Evolutionary conservation across 148 eudicot species (phyloP).

Genomic region (Linanthus parryae): DNA sequence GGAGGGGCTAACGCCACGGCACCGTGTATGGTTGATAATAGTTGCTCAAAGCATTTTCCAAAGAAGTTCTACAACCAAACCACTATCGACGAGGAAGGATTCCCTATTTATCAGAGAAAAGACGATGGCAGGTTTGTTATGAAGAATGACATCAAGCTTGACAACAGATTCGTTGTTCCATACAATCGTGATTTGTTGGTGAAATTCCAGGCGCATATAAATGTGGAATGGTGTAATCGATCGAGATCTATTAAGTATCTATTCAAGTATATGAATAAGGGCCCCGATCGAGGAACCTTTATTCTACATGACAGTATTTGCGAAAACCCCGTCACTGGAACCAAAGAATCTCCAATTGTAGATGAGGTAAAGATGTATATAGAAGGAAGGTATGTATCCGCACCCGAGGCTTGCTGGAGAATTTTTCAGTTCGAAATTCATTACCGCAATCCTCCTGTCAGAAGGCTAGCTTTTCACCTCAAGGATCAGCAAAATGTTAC

Average conservation of each 20-base stretch:
- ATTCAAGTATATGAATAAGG: not conserved
- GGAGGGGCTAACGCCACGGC: too few relatives aligned
- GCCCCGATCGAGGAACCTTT: not conserved
- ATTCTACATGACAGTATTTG: not conserved
- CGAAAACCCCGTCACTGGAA: not conserved
- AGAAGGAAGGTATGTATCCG: not conserved
- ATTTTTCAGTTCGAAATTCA: conserved; percentile 6
- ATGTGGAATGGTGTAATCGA: too few relatives aligned
- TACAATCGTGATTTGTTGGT: too few relatives aligned
- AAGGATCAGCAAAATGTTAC: not conserved
- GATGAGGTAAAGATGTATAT: not conserved
- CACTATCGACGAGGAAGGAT: not conserved
- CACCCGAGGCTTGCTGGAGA: not conserved
- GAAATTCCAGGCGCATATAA: too few relatives aligned
- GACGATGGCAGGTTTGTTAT: not conserved
- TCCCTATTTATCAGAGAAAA: not conserved
- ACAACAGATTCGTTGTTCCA: too few relatives aligned
- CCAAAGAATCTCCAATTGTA: not conserved
- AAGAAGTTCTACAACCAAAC: not conserved
- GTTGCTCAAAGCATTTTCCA: not conserved
- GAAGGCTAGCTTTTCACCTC: not conserved
- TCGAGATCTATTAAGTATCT: too few relatives aligned
- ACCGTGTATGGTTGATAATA: not conserved
- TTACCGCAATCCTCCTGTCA: not conserved
- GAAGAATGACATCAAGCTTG: not conserved